These are phyloP conservation scores for Bjerkandera adusta DNA, from an alignment of 1,284 basidiomycete genomes.

Conservation along the genomic window DNA sequence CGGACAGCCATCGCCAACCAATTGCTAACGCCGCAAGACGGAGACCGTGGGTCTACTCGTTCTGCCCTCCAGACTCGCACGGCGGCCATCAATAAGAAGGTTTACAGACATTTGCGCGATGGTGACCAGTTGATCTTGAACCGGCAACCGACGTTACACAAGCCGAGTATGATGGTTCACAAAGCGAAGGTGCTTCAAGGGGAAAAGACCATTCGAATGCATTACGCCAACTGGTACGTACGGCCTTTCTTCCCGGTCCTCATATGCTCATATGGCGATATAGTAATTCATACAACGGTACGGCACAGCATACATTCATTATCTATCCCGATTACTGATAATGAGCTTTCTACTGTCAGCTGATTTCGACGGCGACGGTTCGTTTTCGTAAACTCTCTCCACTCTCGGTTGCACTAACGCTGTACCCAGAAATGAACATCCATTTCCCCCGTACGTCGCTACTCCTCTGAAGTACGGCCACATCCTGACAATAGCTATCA, in stretches of 20 bases:
- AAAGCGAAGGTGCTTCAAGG: constrained; percentile 90
- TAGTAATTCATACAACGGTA: constrained; percentile 97
- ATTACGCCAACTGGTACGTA: constrained; percentile 96
- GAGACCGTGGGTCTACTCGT: constrained; percentile 48
- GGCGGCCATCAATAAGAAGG: constrained; percentile 90
- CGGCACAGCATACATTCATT: constrained; percentile 21
- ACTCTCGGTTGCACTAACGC: constrained; percentile 16
- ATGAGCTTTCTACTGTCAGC: constrained; percentile 46
- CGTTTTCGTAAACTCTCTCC: constrained; percentile 23
- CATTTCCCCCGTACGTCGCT: constrained; percentile 89
- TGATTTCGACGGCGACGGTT: constrained; percentile 98
- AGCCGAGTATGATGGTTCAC: constrained; percentile 99
- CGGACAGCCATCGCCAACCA: constrained; percentile 97
- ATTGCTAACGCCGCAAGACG: constrained; percentile 89
- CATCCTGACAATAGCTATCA: constrained; percentile 28
- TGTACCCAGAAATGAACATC: constrained; percentile 90
- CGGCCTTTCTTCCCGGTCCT: constrained; percentile 1
- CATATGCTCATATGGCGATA: constrained; percentile 10
- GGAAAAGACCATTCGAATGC: constrained; percentile 99
- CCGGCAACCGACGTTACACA: constrained; percentile 97
- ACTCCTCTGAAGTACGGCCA: constrained; percentile 7
- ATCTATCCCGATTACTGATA: constrained; percentile 3
- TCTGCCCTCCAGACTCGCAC: constrained; percentile 70
- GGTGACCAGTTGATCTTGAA: constrained; percentile 97
- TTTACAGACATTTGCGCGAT: constrained; percentile 92